phyloP scores from a whole-genome alignment of 2,329 filamentous ascomycete species.

The Sporothrix schenckii region DNA sequence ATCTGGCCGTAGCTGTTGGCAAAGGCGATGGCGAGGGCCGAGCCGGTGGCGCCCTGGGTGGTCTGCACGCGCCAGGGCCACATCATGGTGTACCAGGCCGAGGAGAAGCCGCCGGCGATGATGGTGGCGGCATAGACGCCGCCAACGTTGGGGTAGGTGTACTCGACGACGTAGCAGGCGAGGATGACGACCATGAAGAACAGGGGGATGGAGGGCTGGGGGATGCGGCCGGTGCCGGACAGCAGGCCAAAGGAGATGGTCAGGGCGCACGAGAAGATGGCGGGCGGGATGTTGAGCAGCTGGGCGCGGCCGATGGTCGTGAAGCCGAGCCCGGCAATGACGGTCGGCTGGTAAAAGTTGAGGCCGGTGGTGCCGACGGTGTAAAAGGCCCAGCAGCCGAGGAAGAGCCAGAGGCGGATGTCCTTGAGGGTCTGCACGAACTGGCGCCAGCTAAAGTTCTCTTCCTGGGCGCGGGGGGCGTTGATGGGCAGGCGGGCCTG shows the following conservation, averaged over 20 bases:
- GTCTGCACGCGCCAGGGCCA: slow-evolving; percentile 57
- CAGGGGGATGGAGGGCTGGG: slow-evolving; percentile 24
- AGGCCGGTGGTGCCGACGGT: slow-evolving; percentile 51
- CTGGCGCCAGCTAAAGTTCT: slow-evolving; percentile 47
- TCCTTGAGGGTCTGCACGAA: slow-evolving; percentile 47
- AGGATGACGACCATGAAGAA: slow-evolving; percentile 31
- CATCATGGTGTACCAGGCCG: slow-evolving; percentile 52
- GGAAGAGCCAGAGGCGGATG: slow-evolving; percentile 50
- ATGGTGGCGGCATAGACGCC: slow-evolving; percentile 48
- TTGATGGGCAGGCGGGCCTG: slow-evolving; percentile 45
- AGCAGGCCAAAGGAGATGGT: slow-evolving; percentile 27
- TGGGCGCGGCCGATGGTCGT: slow-evolving; percentile 49
- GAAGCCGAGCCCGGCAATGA: slow-evolving; percentile 41
- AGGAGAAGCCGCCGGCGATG: slow-evolving; percentile 51
- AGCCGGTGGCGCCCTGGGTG: slow-evolving; percentile 51
- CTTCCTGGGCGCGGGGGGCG: slow-evolving; percentile 47
- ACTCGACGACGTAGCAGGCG: slow-evolving; percentile 31
- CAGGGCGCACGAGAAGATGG: slow-evolving; percentile 28
- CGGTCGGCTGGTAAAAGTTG: slow-evolving; percentile 48
- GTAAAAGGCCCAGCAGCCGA: slow-evolving; percentile 51
- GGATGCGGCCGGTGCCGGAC: slow-evolving; percentile 24
- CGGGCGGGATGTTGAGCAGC: slow-evolving; percentile 47
- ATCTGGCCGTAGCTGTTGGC: slow-evolving; percentile 56
- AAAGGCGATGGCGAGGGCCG: slow-evolving; percentile 55
- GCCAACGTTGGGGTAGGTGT: slow-evolving; percentile 34